Conservation (phyloP, 441 rosid genomes). For the Caryocar brasiliense region DNA sequence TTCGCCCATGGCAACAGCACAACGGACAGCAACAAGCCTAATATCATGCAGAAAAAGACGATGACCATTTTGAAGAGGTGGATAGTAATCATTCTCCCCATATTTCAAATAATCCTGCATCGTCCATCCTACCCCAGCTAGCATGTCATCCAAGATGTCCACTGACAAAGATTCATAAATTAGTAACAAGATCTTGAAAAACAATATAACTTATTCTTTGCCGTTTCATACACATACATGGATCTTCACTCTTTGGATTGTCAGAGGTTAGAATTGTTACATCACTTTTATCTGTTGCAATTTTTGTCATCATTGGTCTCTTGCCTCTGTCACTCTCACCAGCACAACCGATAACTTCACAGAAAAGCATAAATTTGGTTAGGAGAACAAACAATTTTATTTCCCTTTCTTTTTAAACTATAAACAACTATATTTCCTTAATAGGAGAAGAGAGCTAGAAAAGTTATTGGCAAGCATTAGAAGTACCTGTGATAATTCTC, state of each 20-base stretch:
- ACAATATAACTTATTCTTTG: background rate
- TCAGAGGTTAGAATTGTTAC: slow-evolving; percentile 86
- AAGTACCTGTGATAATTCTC: slow-evolving; percentile 79
- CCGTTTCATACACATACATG: slow-evolving; percentile 40
- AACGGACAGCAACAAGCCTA: slow-evolving; percentile 81
- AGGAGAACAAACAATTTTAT: background rate
- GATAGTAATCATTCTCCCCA: slow-evolving; percentile 79
- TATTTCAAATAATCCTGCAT: slow-evolving; percentile 85
- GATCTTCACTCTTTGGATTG: slow-evolving; percentile 86
- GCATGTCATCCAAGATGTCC: slow-evolving; percentile 94
- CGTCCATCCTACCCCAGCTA: slow-evolving; percentile 85
- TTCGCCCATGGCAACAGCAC: slow-evolving; percentile 94
- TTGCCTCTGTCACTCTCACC: slow-evolving; percentile 82
- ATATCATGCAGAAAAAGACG: slow-evolving; percentile 73
- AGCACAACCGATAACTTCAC: slow-evolving; percentile 66
- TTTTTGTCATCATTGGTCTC: slow-evolving; percentile 79
- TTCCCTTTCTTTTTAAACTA: no score
- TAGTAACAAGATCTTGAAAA: slow-evolving; percentile 5
- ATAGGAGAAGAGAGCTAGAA: background rate
- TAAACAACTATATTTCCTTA: no score
- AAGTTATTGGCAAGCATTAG: background rate
- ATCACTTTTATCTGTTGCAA: slow-evolving; percentile 88
- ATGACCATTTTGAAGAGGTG: slow-evolving; percentile 84
- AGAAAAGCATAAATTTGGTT: slow-evolving; percentile 12
- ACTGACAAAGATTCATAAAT: slow-evolving; percentile 34